A percentile compares a stretch with the other conserved stretches of the same genome.
These are phyloP conservation scores for Aspergillus glaucus DNA, from an alignment of 2,329 filamentous ascomycete genomes.

Conservation along the genomic window DNA sequence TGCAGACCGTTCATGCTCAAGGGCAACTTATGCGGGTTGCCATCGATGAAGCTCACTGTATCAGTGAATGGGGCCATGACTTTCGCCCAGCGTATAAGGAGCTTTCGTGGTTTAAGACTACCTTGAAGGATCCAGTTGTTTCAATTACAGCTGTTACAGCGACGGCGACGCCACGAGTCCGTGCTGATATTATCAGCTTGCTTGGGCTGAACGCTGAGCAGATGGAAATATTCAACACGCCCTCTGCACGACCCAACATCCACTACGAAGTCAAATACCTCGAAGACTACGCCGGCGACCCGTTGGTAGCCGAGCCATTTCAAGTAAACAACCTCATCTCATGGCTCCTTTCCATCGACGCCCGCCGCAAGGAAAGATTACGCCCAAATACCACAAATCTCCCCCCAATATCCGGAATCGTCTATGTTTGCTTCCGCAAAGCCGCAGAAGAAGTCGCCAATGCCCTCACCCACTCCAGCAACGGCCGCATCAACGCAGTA, in stretches of 20 bases:
- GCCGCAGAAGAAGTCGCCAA: slow-evolving; percentile 36
- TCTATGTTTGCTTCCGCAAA: slow-evolving; percentile 41
- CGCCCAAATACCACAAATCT: slow-evolving; percentile 16
- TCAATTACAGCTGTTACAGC: slow-evolving; percentile 91
- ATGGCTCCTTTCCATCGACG: slow-evolving; percentile 71
- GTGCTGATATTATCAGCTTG: slow-evolving; percentile 72
- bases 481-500: slow-evolving; percentile 33
- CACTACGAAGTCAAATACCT: slow-evolving; percentile 78
- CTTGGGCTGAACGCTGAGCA: slow-evolving; percentile 61
- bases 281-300: slow-evolving; percentile 24
- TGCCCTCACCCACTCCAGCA: slow-evolving; percentile 22
- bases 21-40: slow-evolving; percentile 80
- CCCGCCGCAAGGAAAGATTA: slow-evolving; percentile 56
- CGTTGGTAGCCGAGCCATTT: slow-evolving; percentile 45
- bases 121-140: slow-evolving; percentile 64
- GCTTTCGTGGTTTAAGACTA: slow-evolving; percentile 71
- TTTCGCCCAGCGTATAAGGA: slow-evolving; percentile 90
- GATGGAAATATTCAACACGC: slow-evolving; percentile 72
- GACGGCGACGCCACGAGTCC: slow-evolving; percentile 75
- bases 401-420: slow-evolving; percentile 40
- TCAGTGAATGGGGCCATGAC: slow-evolving; percentile 97
- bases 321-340: slow-evolving; percentile 69
- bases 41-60: slow-evolving; percentile 93
- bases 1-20: slow-evolving; percentile 70
- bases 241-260: slow-evolving; percentile 75